Evolutionary conservation across 805 yeast genomes (phyloP).

Genomic region (Monosporozyma aquatica): DNA sequence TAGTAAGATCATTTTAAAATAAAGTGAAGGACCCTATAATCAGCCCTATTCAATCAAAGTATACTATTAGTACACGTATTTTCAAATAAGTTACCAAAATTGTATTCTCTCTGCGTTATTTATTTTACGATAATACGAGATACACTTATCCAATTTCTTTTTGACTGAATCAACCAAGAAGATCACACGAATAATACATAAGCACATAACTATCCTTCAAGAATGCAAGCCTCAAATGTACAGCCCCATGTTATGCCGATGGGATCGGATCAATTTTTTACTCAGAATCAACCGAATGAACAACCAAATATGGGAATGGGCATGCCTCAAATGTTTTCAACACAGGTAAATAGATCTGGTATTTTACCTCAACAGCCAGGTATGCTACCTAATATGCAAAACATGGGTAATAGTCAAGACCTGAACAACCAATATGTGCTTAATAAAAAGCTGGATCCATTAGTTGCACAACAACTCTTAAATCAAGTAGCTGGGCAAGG

Average conservation of each 20-base stretch:
- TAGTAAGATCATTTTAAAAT: too few relatives aligned
- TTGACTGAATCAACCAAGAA: too few relatives aligned
- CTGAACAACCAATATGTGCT: constrained; percentile 15
- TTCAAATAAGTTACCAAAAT: too few relatives aligned
- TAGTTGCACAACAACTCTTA: constrained; percentile 11
- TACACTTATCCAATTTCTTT: neutral
- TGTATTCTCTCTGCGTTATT: too few relatives aligned
- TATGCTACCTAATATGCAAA: constrained; percentile 12
- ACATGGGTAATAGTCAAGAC: constrained; percentile 11
- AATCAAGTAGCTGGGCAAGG: constrained; percentile 8
- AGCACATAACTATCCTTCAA: neutral
- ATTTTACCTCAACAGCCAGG: constrained; percentile 19
- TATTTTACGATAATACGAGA: too few relatives aligned
- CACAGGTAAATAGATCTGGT: constrained; percentile 21
- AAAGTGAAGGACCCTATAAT: too few relatives aligned
- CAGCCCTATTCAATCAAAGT: too few relatives aligned
- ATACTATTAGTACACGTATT: too few relatives aligned
- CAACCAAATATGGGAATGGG: constrained; percentile 21
- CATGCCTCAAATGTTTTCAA: constrained; percentile 25
- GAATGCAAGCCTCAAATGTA: constrained; percentile 25
- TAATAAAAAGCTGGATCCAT: constrained; percentile 25
- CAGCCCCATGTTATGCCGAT: constrained; percentile 24
- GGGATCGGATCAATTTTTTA: constrained; percentile 22
- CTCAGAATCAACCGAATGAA: constrained; percentile 20
- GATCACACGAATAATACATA: neutral